Conservation (phyloP, 2,329 filamentous ascomycete genomes). For the Coniochaeta ligniaria region DNA sequence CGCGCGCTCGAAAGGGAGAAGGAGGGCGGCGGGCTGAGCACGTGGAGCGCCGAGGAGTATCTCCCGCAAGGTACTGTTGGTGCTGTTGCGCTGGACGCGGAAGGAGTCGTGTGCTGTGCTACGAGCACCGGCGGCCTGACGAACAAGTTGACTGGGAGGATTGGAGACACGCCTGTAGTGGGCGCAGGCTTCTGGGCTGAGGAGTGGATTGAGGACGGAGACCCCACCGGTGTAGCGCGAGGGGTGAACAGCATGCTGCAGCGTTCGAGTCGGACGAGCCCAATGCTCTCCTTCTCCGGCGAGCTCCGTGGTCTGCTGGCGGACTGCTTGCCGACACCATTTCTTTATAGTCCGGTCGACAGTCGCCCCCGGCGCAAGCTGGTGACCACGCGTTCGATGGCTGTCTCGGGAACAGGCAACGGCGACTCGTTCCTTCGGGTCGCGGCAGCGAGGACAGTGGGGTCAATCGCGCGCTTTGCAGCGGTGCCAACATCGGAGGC, state of each 20-base stretch:
- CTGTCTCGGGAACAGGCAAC: slow-evolving; percentile 75
- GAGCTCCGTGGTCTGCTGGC: slow-evolving; percentile 42
- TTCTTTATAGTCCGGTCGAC: slow-evolving; percentile 26
- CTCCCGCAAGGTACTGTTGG: slow-evolving; percentile 81
- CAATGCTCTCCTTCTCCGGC: slow-evolving; percentile 30
- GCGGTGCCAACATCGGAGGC: slow-evolving; percentile 46
- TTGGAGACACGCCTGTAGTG: slow-evolving; percentile 78
- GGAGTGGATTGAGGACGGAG: slow-evolving; percentile 57
- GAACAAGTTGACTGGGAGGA: slow-evolving; percentile 78
- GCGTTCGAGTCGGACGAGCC: slow-evolving; percentile 12
- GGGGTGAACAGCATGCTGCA: not conserved
- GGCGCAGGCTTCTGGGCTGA: slow-evolving; percentile 90
- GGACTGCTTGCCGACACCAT: slow-evolving; percentile 52
- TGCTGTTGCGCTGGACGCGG: slow-evolving; percentile 71
- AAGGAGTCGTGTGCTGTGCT: slow-evolving; percentile 64
- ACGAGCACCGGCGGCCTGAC: slow-evolving; percentile 72
- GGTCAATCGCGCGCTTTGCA: slow-evolving; percentile 63
- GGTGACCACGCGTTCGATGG: slow-evolving; percentile 38
- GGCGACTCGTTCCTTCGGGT: slow-evolving; percentile 79
- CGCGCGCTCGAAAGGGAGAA: slow-evolving; percentile 42
- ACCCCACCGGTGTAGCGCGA: slow-evolving; percentile 16
- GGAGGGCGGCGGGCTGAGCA: slow-evolving; percentile 28
- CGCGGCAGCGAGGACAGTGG: slow-evolving; percentile 63
- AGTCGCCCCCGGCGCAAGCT: not conserved
- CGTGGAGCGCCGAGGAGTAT: slow-evolving; percentile 57